A percentile compares a stretch with the other conserved stretches of the same genome.
Evolutionary conservation across 768 basidiomycete genomes (phyloP).

Genomic region (Brasilioporus rufonigricans): DNA sequence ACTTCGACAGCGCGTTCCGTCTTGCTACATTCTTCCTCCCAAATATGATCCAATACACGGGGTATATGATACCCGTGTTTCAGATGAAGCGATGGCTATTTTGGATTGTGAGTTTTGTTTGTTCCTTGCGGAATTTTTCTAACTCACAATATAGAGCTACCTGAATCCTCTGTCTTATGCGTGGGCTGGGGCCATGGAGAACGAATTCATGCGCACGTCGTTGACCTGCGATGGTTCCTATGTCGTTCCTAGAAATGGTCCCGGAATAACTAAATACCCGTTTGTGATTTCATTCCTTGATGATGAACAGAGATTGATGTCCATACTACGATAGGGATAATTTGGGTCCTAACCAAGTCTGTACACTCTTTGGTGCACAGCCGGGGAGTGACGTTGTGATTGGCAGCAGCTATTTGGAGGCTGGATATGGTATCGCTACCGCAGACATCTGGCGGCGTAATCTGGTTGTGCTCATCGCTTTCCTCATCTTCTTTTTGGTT

Average conservation of each 20-base stretch:
- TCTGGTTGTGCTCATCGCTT: slow-evolving; percentile 67
- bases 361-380: slow-evolving; percentile 68
- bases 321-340: slow-evolving; percentile 38
- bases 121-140: background rate
- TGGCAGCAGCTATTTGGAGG: slow-evolving; percentile 62
- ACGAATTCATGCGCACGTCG: slow-evolving; percentile 74
- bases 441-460: slow-evolving; percentile 64
- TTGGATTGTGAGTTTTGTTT: slow-evolving; percentile 62
- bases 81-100: slow-evolving; percentile 81
- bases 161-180: slow-evolving; percentile 76
- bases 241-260: slow-evolving; percentile 63
- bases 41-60: slow-evolving; percentile 70
- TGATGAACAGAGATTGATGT: slow-evolving; percentile 4
- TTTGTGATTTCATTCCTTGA: slow-evolving; percentile 30
- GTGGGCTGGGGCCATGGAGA: slow-evolving; percentile 79
- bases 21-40: slow-evolving; percentile 70
- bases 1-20: slow-evolving; percentile 53
- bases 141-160: slow-evolving; percentile 52
- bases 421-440: slow-evolving; percentile 47
- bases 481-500: slow-evolving; percentile 67
- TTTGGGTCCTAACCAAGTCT: slow-evolving; percentile 70
- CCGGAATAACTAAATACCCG: slow-evolving; percentile 60
- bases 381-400: slow-evolving; percentile 53
- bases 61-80: slow-evolving; percentile 64
- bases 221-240: slow-evolving; percentile 64